These are phyloP conservation scores for Phenoliferia sp. DNA, from an alignment of 1,284 basidiomycete genomes.

Conservation along the genomic window DNA sequence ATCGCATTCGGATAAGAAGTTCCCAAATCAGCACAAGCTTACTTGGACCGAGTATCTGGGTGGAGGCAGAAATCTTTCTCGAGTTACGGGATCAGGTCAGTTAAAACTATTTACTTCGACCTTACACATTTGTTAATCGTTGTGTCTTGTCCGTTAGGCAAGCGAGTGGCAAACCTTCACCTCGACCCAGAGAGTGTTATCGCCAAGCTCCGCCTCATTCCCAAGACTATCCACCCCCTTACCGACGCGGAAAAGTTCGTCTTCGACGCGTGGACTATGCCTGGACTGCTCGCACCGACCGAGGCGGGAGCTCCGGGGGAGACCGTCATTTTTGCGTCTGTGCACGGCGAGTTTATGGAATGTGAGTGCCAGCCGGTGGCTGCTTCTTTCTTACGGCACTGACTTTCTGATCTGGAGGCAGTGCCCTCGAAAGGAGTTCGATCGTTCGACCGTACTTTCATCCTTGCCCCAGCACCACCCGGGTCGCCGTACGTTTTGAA, in stretches of 20 bases:
- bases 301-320: slow-evolving; percentile 53
- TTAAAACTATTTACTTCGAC: no score
- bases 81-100: slow-evolving; percentile 54
- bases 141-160: slow-evolving; percentile 43
- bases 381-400: background rate
- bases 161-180: slow-evolving; percentile 65
- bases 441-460: slow-evolving; percentile 89
- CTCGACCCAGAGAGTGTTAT: slow-evolving; percentile 65
- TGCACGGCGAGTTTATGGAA: slow-evolving; percentile 91
- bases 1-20: slow-evolving; percentile 40
- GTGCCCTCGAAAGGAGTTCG: slow-evolving; percentile 59
- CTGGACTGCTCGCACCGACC: slow-evolving; percentile 43
- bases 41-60: slow-evolving; percentile 60
- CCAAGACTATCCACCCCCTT: slow-evolving; percentile 71
- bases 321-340: slow-evolving; percentile 64
- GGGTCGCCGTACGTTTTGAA: slow-evolving; percentile 61
- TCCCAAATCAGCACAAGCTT: slow-evolving; percentile 75
- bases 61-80: slow-evolving; percentile 61
- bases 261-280: slow-evolving; percentile 69
- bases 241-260: slow-evolving; percentile 72
- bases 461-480: slow-evolving; percentile 72
- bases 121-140: background rate
- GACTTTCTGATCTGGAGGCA: slow-evolving; percentile 11
- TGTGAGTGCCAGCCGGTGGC: slow-evolving; percentile 54
- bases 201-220: slow-evolving; percentile 60